Base-by-base conservation (phyloP, 1,284 basidiomycete species). In the Moesziomyces sp. region DNA sequence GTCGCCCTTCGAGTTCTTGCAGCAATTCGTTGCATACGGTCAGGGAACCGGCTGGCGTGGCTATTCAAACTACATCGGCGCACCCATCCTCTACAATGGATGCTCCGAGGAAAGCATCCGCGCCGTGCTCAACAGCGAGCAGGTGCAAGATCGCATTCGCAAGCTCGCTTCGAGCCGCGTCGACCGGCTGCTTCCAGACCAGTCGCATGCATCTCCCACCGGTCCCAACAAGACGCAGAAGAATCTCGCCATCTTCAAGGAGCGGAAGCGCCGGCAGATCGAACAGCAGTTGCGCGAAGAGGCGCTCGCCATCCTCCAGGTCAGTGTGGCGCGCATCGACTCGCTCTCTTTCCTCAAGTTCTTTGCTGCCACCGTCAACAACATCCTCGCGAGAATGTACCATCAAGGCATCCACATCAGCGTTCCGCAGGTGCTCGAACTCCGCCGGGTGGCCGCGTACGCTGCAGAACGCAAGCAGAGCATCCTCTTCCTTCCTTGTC, bases 401-500 rank as follows among this genome's bases (percentile, higher is more conserved):
- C 71, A 85, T 47, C 77, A 78, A 30, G 81, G 81, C 24, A 81
- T 82, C 42, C 81, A 82, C 55, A 78, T 83, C 58, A 76, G 61
- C 38, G 76, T 81, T 3, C 68, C 74, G 0, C 79, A 83, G 48
- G 79, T 83, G 13, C 61, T 83, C 38, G 80, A 80, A 46, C 64
- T 83, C 18, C 73, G 81, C 16, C 53, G 76, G 16, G 79, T 83
- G 0, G 85, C 85, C 0, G 56, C 77, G 13, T 60, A 76, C 18
- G 85, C 85, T 0, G 81, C 79, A 2, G 63, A 79, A 40, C 74
- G 77, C 35, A 80, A 82, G 57, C 82, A 85, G 54, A 81, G 80
- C 45, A 76, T 85, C 46, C 71, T 85, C 54, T 84, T 85, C 30
- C 65, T 85, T 6, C 85, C 85, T 0, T 85, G 83, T 61, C 85